Base-by-base conservation (phyloP, 2,329 filamentous ascomycete species). In the Penicillium sp. region DNA sequence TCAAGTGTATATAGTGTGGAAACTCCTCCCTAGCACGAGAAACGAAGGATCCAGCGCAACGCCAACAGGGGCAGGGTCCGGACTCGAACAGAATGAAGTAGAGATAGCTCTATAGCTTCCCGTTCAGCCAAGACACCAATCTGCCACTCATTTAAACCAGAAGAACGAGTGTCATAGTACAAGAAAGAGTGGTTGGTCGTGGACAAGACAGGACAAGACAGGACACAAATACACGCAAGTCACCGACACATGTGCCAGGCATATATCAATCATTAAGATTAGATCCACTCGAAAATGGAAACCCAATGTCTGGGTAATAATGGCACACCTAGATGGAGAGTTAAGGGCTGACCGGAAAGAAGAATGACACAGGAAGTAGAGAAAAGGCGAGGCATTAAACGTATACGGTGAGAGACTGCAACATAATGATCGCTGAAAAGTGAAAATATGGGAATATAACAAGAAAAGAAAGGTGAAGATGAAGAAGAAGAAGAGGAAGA, bases 201-300 rank as follows among this genome's bases (percentile, higher is more conserved):
- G 38, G 35, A 50, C 17, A 38, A 38, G 38, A 51, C 37, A 38
- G 31, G 14, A 39, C 37, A 58, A 53, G 55, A 28, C 49, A 58
- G 34, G 28, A 49, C 31, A 49, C 28, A 49, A 14, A 49, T 20
- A 35, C 45, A 34, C 22, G 48, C 31, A 57, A 55, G 48, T 55
- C 34, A 57, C 34, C 47, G 50, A 52, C 45, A 49, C 45, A 17
- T 6, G 42, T 51, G 37, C 31, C 53, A 43, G 51, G 54, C 49
- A 56, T 60, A 63, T 59, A 67, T 64, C 60, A 54, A 57, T 59
- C 62, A 68, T 68, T 68, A 68, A 66, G 57, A 68, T 68, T 67
- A 68, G 61, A 63, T 66, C 60, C 57, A 55, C 50, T 49, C 41
- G 59, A 56, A 60, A 58, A 62, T 52, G 22, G 54, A 53, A 58